These are phyloP conservation scores for Kazachstania taianensis DNA, from an alignment of 805 yeast genomes.

Conservation along the genomic window DNA sequence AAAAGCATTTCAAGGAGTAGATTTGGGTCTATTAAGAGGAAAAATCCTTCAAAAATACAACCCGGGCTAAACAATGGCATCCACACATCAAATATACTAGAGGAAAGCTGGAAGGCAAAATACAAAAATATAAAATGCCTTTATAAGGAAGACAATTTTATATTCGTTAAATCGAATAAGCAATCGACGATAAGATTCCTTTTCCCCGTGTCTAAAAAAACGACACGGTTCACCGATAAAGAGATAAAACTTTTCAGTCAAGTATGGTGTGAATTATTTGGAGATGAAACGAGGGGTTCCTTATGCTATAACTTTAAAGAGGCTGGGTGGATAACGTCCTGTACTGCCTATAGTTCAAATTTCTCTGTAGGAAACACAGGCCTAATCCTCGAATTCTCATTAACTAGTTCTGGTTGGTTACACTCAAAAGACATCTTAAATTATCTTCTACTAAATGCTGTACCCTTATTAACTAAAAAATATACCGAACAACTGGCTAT, in stretches of 20 bases:
- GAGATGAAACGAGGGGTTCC: slow-evolving; percentile 50
- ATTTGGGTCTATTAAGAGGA: slow-evolving; percentile 6
- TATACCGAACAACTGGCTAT: slow-evolving; percentile 27
- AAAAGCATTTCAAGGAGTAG: slow-evolving; percentile 2
- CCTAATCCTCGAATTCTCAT: slow-evolving; percentile 40
- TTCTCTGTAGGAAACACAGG: slow-evolving; percentile 31
- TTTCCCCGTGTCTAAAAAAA: slow-evolving; percentile 32
- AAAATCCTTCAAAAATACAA: not conserved
- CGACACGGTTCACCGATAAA: slow-evolving; percentile 10
- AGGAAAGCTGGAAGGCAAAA: slow-evolving; percentile 12
- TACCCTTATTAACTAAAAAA: slow-evolving; percentile 11
- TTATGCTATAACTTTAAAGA: slow-evolving; percentile 33
- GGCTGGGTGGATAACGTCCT: slow-evolving; percentile 29
- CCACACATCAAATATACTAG: slow-evolving; percentile 15
- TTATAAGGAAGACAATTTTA: slow-evolving; percentile 16
- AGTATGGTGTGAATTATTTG: slow-evolving; percentile 49
- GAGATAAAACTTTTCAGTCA: slow-evolving; percentile 28
- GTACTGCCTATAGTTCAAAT: slow-evolving; percentile 35
- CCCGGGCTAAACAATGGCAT: not conserved
- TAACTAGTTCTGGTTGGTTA: slow-evolving; percentile 39
- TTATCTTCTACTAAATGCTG: slow-evolving; percentile 24
- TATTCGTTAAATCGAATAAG: slow-evolving; percentile 32
- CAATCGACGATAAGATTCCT: slow-evolving; percentile 35
- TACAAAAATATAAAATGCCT: slow-evolving; percentile 20
- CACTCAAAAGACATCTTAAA: slow-evolving; percentile 29